Evolutionary conservation across 345 rosid genomes (phyloP), one percentile per base, ranked within the genome.

Genomic region (Noccaea bulbosa): DNA sequence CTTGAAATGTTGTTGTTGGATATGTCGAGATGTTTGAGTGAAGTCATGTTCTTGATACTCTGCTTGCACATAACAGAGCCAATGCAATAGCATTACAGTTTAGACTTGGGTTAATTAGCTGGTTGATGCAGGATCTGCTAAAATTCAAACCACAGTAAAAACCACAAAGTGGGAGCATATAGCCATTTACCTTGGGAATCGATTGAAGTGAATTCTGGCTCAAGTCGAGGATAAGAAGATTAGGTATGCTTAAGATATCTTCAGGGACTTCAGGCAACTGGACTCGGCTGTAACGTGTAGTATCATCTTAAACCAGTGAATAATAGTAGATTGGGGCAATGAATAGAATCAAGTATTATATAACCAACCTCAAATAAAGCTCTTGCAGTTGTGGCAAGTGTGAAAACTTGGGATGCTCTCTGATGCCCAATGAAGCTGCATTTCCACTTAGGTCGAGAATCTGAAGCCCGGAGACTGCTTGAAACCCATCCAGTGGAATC

Each of bases 1-100:
- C 86, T 75, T 33, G 96, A 81, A 75, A 93, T 86, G 80, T 81
- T 83, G 79, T 93, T 93, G 89, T 90, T 91, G 50, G 97, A 86
- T 75, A 93, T 61, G 79, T 88, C 92, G 70, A 93, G 83, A 80
- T 84, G 89, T 14, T 86, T 82, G 45, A 93, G 96, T 69, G 84
- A 81, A 44, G 86, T 76, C 55, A 93, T 80, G 74, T 62, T 79
- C 77, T 83, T 87, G 62, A 93, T 58, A 45, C 83, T 88, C 98
- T 93, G 91, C 76, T 78, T 20, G 45, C 37, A 14, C 5, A 45
- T 24, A 40, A 43, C 50, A 76, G 15, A 43, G 34, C 27, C 71
- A 41, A 65, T 64, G 62, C 43, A 63, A 38, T 35, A 6, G 53
- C 41, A 40, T 51, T 38, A 35, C 20, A 30, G 34, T 3, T 3